phyloP scores from a whole-genome alignment of 805 yeast genomes.

The Ogataea henricii region DNA sequence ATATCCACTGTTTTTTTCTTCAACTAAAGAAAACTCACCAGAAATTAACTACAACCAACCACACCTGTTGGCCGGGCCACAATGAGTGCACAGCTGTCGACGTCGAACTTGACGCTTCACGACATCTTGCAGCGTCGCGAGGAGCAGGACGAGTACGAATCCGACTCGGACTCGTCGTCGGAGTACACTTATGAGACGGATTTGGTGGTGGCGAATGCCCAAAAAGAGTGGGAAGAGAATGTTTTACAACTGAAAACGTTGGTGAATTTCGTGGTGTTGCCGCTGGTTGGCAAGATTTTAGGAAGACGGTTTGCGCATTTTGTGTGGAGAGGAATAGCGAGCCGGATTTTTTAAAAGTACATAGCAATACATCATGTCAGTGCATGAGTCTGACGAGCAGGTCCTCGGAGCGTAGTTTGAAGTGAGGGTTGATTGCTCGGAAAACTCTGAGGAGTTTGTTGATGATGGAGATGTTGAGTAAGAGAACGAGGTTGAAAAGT shows the following conservation, averaged over 20 bases:
- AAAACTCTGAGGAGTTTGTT: slow-evolving; percentile 33
- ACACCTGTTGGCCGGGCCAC: background rate
- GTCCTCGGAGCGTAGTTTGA: slow-evolving; percentile 20
- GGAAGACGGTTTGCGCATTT: slow-evolving; percentile 60
- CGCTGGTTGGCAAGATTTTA: slow-evolving; percentile 63
- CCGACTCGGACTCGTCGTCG: slow-evolving; percentile 18
- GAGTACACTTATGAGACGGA: slow-evolving; percentile 37
- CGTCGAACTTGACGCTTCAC: slow-evolving; percentile 17
- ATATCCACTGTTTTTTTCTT: background rate
- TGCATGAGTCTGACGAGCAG: slow-evolving; percentile 18
- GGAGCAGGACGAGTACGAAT: slow-evolving; percentile 13
- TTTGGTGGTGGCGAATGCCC: slow-evolving; percentile 43
- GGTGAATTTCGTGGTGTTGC: slow-evolving; percentile 60
- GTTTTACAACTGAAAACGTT: slow-evolving; percentile 59
- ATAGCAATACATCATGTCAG: background rate
- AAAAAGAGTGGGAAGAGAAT: slow-evolving; percentile 75
- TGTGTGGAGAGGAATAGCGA: slow-evolving; percentile 35
- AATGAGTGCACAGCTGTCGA: slow-evolving; percentile 11
- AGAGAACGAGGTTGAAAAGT: slow-evolving; percentile 23
- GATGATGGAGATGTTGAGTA: slow-evolving; percentile 32
- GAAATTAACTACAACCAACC: background rate
- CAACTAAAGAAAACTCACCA: background rate
- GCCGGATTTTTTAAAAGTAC: slow-evolving; percentile 6
- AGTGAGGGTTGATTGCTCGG: slow-evolving; percentile 24
- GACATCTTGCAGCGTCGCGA: slow-evolving; percentile 7